phyloP scores from a whole-genome alignment of 1,139 yeast genomes.

The Blastobotrys aristatus region DNA sequence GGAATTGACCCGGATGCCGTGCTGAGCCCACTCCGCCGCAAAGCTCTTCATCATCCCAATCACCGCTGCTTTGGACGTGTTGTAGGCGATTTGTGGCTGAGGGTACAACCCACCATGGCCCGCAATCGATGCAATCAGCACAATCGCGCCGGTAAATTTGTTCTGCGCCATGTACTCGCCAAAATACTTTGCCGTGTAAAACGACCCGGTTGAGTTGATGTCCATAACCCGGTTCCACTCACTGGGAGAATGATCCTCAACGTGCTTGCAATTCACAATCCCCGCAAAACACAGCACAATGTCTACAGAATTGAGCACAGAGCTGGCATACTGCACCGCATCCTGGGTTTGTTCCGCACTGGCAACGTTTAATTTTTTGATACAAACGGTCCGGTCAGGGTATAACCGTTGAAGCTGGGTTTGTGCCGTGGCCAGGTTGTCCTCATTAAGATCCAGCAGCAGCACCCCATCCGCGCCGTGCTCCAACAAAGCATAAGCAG shows the following conservation, averaged over 20 bases:
- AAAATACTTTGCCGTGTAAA: constrained; percentile 12
- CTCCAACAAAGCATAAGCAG: constrained; percentile 17
- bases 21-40: constrained; percentile 50
- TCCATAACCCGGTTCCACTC: constrained; percentile 10
- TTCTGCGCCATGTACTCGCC: constrained; percentile 7
- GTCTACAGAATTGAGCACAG: constrained; percentile 5
- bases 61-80: constrained; percentile 54
- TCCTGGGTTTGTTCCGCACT: not conserved
- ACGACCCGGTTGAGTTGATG: constrained; percentile 40
- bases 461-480: constrained; percentile 13
- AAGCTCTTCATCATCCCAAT: constrained; percentile 45
- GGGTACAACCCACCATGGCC: constrained; percentile 14
- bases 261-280: constrained; percentile 5
- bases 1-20: constrained; percentile 62
- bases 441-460: constrained; percentile 9
- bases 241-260: constrained; percentile 1
- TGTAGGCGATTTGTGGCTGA: constrained; percentile 43
- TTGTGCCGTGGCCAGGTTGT: not conserved
- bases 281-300: constrained; percentile 12
- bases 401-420: constrained; percentile 2
- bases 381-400: constrained; percentile 12
- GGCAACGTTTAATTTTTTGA: not conserved
- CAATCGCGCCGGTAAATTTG: constrained; percentile 26
- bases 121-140: constrained; percentile 15
- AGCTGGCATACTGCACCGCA: constrained; percentile 7